These are phyloP conservation scores for California macrophylla DNA, from an alignment of 441 rosid genomes.

Conservation along the genomic window DNA sequence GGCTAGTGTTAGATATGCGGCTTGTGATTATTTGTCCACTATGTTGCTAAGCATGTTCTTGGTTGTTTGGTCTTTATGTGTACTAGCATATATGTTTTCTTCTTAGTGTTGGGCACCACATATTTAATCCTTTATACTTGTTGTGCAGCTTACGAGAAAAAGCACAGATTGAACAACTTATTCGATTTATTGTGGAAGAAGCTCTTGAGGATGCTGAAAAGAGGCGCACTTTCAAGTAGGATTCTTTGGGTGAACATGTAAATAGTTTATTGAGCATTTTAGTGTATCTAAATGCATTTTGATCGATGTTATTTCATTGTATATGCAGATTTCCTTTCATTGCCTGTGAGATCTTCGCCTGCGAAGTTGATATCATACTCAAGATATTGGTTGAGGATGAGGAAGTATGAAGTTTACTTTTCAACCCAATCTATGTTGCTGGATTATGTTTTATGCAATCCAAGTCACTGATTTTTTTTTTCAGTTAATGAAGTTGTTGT, in stretches of 20 bases:
- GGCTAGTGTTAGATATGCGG: not conserved
- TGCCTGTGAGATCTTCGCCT: constrained; percentile 64
- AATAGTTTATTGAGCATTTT: constrained; percentile 11
- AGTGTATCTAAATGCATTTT: constrained; percentile 16
- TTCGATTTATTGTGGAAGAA: constrained; percentile 55
- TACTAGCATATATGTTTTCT: not conserved
- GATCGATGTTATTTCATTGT: constrained; percentile 13
- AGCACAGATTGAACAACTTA: constrained; percentile 55
- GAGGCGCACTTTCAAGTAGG: constrained; percentile 51
- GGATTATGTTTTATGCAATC: constrained; percentile 7
- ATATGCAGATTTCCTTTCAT: constrained; percentile 45
- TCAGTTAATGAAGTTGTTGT: constrained; percentile 60
- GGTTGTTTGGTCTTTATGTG: not conserved
- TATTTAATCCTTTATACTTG: constrained; percentile 7
- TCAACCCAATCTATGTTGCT: not conserved
- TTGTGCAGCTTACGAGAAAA: constrained; percentile 53
- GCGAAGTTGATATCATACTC: constrained; percentile 72
- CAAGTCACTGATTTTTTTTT: constrained; percentile 17
- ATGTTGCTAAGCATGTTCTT: not conserved
- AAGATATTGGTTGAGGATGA: constrained; percentile 64
- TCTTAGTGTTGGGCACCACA: not conserved
- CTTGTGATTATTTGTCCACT: not conserved
- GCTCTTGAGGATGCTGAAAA: constrained; percentile 50
- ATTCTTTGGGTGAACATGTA: constrained; percentile 14
- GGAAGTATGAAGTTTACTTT: not conserved